Base-by-base conservation (phyloP, 2,329 filamentous ascomycete genomes). In the Torrubiellomyces zombiae region DNA sequence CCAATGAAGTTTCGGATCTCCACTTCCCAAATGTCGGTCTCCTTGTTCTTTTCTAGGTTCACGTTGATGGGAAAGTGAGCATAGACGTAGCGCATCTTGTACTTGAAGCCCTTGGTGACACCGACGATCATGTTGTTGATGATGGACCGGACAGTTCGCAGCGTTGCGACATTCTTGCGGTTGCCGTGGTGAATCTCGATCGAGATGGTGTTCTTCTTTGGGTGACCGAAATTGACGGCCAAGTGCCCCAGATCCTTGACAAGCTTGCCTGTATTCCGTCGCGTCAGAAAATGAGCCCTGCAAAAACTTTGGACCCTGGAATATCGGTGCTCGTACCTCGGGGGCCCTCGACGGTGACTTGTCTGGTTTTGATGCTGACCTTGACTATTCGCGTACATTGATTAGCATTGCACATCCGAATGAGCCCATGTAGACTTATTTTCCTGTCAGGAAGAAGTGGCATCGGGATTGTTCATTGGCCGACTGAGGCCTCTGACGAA, bases 21-120 rank as follows among this genome's bases (percentile, higher is more conserved):
- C 53, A 98, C 80, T 63, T 92, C 79, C 55, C 53, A 78, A 47
- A 75, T 62, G 44, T 75, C 85, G 38, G 81, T 89, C 67, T 95
- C 89, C 52, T 60, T 57, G 73, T 86, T 86, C 78, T 94, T 85
- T 50, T 93, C 83, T 45, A 98, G 62, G 72, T 94, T 95, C 67
- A 98, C 86, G 74, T 98, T 98, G 82, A 98, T 98, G 63, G 89
- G 89, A 58, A 98, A 98, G 77, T 98, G 89, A 58, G 89, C 89
- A 61, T 98, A 98, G 63, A 98, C 89, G 69, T 98, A 98, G 53
- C 91, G 82, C 86, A 98, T 95, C 81, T 98, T 98, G 79, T 98
- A 98, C 70, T 91, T 91, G 81, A 78, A 98, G 46, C 89, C 89
- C 71, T 86, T 92, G 58, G 89, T 98, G 44, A 98, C 89, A 60